Percentiles rank a stretch among this genome's conserved stretches.
These are phyloP conservation scores for Thoreauomyces humboldtii DNA, from an alignment of 192 early-diverging fungal species.

Conservation along the genomic window DNA sequence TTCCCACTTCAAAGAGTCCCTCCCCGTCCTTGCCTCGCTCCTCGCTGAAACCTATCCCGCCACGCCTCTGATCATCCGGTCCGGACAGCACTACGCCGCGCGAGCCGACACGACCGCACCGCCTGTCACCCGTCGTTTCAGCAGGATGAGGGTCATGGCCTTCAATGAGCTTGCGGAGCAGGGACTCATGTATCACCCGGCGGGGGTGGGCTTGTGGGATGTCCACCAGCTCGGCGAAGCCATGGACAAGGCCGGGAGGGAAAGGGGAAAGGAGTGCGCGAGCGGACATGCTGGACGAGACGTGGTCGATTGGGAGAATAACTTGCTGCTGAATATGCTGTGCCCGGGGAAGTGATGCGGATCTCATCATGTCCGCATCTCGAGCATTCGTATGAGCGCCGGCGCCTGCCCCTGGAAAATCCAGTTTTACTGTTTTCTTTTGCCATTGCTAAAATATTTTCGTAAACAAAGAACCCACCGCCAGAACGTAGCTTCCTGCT, in stretches of 20 bases:
- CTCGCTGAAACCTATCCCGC: background rate
- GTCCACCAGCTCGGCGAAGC: background rate
- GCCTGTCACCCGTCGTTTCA: background rate
- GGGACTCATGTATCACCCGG: background rate
- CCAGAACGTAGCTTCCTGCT: too few species aligned
- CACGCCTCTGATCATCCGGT: background rate
- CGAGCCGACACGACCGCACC: background rate
- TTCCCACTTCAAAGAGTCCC: background rate
- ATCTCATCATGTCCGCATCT: too few species aligned
- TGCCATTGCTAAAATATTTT: too few species aligned
- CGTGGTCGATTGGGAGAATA: constrained; percentile 9
- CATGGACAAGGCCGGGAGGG: background rate
- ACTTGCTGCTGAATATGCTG: constrained; percentile 5
- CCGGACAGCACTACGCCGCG: constrained; percentile 2
- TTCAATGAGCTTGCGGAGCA: constrained; percentile 3
- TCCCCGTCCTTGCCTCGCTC: background rate
- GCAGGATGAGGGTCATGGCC: background rate
- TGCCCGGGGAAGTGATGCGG: too few species aligned
- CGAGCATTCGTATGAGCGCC: too few species aligned
- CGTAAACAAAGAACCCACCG: too few species aligned
- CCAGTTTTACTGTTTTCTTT: too few species aligned
- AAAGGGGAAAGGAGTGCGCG: background rate
- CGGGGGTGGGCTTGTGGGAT: constrained; percentile 5
- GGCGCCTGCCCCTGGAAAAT: too few species aligned
- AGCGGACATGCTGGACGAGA: constrained; percentile 16